Evolutionary conservation across 306 rosid genomes (phyloP), one percentile per base, ranked within the genome.

Genomic region (Prunus armeniaca): DNA sequence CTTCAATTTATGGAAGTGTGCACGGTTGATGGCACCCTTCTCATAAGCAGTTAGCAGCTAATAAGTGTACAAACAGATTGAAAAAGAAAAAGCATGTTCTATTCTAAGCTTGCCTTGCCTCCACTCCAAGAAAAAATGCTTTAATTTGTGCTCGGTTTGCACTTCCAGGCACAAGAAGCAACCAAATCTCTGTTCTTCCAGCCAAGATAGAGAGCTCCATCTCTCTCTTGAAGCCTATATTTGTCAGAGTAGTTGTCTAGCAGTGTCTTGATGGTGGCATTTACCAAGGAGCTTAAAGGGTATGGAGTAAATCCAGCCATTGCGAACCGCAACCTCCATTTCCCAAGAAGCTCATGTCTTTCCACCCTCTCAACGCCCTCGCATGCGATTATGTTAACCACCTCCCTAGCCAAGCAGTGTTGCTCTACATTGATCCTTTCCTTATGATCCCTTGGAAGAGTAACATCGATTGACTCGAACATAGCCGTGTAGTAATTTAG

Each of bases 141-240:
- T 51, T 58, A 69, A 73, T 72, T 27, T 24, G 38, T 79, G 70
- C 82, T 28, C 7, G 56, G 70, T 68, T 70, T 75, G 86, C 83
- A 95, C 85, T 78, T 91, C 99, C 99, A 96, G 10, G 99, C 99
- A 67, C 93, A 96, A 70, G 99, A 91, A 87, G 97, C 91, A 82
- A 96, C 96, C 88, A 96, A 85, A 82, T 87, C 91, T 82, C 99
- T 88, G 75, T 89, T 83, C 99, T 88, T 96, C 99, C 99, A 96
- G 65, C 99, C 99, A 62, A 96, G 90, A 79, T 90, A 92, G n/a
- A 92, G 86, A 68, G 96, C 96, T 67, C 93, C 99, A 56, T 86
- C 93, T 77, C 88, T 86, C 81, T 96, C 97, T 85, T 89, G 80
- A 81, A 92, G 96, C 64, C 89, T 84, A 78, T 96, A 96, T 76